These are phyloP conservation scores for Cardamine resedifolia DNA, from an alignment of 345 rosid species.

Conservation along the genomic window DNA sequence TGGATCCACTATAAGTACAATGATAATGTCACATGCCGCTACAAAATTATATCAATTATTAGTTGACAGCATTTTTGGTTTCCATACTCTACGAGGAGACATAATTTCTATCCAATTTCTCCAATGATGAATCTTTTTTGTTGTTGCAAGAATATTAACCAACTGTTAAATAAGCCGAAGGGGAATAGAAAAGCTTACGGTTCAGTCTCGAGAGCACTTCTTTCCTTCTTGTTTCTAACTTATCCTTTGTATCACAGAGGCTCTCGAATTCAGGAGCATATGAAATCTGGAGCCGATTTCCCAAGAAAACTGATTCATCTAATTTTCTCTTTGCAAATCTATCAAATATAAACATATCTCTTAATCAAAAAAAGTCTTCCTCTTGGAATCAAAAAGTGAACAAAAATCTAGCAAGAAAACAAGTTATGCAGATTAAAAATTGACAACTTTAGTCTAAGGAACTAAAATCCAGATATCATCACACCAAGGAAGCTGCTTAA, in stretches of 20 bases:
- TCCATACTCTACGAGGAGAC: background rate
- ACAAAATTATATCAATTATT: background rate
- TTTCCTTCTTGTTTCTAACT: constrained; percentile 76
- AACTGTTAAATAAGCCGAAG: background rate
- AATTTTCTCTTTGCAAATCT: constrained; percentile 92
- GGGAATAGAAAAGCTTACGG: constrained; percentile 43
- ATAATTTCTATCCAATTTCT: background rate
- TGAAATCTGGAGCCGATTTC: constrained; percentile 65
- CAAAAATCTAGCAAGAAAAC: constrained; percentile 1
- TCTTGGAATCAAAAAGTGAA: background rate
- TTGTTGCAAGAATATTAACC: background rate
- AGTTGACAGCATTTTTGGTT: background rate
- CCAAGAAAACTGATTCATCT: constrained; percentile 77
- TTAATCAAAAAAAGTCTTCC: background rate
- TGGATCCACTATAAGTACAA: background rate
- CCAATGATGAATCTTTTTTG: constrained; percentile 17
- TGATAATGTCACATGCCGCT: background rate
- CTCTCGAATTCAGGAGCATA: constrained; percentile 85
- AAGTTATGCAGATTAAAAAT: background rate
- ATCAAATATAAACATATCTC: constrained; percentile 5
- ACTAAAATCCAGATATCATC: background rate
- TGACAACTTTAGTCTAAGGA: background rate
- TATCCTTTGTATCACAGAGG: constrained; percentile 65
- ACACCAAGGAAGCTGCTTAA: background rate
- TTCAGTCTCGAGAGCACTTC: constrained; percentile 68